Evolutionary conservation across 305 asterid species (phyloP).

Genomic region (Ajuga reptans): DNA sequence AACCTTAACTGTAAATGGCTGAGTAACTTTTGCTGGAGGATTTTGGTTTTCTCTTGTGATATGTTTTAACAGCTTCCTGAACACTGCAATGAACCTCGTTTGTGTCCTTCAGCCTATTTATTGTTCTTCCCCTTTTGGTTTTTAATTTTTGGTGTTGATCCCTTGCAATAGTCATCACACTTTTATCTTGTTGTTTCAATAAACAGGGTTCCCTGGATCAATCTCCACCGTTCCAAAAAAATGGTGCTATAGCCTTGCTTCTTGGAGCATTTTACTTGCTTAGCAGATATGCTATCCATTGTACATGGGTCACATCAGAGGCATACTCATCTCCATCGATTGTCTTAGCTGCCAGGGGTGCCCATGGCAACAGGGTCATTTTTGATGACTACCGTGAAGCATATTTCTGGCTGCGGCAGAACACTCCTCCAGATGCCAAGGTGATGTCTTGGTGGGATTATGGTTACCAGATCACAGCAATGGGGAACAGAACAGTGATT

Average conservation of each 20-base stretch:
- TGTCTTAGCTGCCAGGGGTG: slow-evolving; percentile 98
- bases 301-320: slow-evolving; percentile 99
- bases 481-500: slow-evolving; percentile 91
- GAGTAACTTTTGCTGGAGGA: neutral
- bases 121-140: neutral
- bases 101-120: neutral
- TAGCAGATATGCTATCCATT: slow-evolving; percentile 86
- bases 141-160: neutral
- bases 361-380: slow-evolving; percentile 83
- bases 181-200: slow-evolving; percentile 5
- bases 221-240: slow-evolving; percentile 68
- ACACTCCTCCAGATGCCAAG: slow-evolving; percentile 82
- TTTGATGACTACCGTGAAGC: slow-evolving; percentile 99
- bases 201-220: slow-evolving; percentile 80
- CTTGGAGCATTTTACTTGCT: slow-evolving; percentile 83
- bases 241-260: slow-evolving; percentile 86
- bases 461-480: slow-evolving; percentile 84
- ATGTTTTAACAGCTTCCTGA: neutral
- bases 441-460: slow-evolving; percentile 97
- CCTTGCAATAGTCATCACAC: neutral
- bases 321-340: slow-evolving; percentile 98
- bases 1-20: neutral
- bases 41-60: neutral
- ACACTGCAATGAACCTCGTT: neutral
- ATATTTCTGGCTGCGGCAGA: slow-evolving; percentile 90